A percentile compares a stretch with the other conserved stretches of the same genome.
Conservation (phyloP, 2,329 filamentous ascomycete species). For the Rutstroemia sp. region DNA sequence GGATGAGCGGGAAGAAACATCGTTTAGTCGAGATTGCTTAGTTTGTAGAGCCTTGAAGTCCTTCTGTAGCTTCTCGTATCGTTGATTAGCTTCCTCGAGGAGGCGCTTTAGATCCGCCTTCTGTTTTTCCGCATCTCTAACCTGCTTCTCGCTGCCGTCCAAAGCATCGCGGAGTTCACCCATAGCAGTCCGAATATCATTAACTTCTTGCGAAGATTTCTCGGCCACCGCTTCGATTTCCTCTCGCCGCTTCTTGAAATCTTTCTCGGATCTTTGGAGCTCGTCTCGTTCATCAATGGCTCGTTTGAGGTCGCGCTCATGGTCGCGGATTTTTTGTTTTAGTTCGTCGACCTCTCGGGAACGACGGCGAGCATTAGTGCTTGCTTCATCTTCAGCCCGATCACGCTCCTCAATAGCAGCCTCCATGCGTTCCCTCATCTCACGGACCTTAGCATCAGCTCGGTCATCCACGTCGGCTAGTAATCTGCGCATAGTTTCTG, state of each 20-base stretch:
- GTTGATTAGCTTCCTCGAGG: slow-evolving; percentile 68
- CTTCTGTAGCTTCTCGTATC: slow-evolving; percentile 74
- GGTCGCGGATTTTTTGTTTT: slow-evolving; percentile 68
- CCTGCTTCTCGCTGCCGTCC: slow-evolving; percentile 80
- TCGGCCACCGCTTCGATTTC: slow-evolving; percentile 67
- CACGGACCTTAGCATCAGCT: slow-evolving; percentile 72
- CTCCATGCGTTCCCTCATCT: slow-evolving; percentile 85
- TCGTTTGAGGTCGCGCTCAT: slow-evolving; percentile 67
- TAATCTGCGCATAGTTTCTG: slow-evolving; percentile 87
- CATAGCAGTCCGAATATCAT: slow-evolving; percentile 71
- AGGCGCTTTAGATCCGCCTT: slow-evolving; percentile 65
- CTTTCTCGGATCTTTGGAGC: slow-evolving; percentile 63
- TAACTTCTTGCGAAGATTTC: slow-evolving; percentile 63
- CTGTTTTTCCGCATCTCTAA: slow-evolving; percentile 76
- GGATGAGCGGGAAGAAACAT: slow-evolving; percentile 26
- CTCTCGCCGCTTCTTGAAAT: slow-evolving; percentile 65
- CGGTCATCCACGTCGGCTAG: slow-evolving; percentile 79
- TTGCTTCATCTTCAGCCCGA: slow-evolving; percentile 83
- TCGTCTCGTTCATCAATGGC: slow-evolving; percentile 71
- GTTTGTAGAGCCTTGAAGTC: slow-evolving; percentile 48
- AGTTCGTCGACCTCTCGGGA: slow-evolving; percentile 83
- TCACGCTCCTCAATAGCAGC: slow-evolving; percentile 90
- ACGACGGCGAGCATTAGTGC: slow-evolving; percentile 65
- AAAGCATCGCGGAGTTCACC: slow-evolving; percentile 70
- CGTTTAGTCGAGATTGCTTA: slow-evolving; percentile 30